These are phyloP conservation scores for Aspergillus carbonarius DNA, from an alignment of 2,329 filamentous ascomycete species.

Conservation along the genomic window DNA sequence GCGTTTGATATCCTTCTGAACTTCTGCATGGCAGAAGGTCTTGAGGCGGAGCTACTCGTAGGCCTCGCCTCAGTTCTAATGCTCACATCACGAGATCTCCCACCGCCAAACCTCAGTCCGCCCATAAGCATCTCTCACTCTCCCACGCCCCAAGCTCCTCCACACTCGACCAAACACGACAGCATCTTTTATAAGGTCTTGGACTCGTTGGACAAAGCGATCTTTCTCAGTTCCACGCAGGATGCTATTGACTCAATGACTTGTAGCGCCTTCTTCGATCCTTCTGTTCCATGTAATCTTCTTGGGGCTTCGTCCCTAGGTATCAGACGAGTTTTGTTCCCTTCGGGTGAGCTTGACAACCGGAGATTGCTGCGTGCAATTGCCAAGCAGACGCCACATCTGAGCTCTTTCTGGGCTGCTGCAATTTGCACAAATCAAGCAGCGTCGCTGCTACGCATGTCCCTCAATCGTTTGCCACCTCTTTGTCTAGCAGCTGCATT, in stretches of 20 bases:
- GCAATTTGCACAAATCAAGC: not conserved
- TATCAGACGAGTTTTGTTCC: not conserved
- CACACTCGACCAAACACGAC: not conserved
- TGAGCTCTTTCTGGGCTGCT: not conserved
- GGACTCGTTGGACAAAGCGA: not conserved
- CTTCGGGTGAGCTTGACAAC: not conserved
- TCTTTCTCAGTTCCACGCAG: not conserved
- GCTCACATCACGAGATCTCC: not conserved
- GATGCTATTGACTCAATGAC: not conserved
- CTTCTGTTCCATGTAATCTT: not conserved
- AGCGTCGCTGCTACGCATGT: not conserved
- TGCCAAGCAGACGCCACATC: not conserved
- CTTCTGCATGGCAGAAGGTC: not conserved
- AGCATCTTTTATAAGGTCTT: not conserved
- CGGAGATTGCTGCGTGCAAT: not conserved
- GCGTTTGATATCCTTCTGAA: not conserved
- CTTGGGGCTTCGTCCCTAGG: not conserved
- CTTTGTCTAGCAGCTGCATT: not conserved
- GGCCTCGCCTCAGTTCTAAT: not conserved
- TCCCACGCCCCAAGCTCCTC: not conserved
- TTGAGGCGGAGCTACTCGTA: not conserved
- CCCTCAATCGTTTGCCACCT: not conserved
- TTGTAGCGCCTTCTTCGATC: not conserved
- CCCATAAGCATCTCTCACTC: not conserved
- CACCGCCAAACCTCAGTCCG: not conserved